A percentile compares a stretch with the other conserved stretches of the same genome.
phyloP scores from a whole-genome alignment of 2,329 filamentous ascomycete genomes.

The Exophiala sp. region DNA sequence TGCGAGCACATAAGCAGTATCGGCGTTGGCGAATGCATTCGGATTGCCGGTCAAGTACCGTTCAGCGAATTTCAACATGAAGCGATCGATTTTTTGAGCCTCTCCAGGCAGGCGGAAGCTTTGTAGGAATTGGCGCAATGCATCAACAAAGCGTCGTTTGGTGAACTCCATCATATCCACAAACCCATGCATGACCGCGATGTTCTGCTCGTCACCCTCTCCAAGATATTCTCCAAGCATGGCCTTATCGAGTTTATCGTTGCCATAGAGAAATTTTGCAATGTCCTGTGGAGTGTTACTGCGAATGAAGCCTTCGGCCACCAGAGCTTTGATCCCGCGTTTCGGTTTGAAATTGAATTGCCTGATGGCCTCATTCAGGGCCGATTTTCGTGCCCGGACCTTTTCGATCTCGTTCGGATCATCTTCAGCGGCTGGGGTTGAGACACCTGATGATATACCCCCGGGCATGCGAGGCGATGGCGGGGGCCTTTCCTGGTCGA shows the following conservation, averaged over 20 bases:
- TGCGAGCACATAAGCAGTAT: slow-evolving; percentile 91
- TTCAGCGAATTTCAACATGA: slow-evolving; percentile 98
- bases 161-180: slow-evolving; percentile 93
- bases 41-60: slow-evolving; percentile 93
- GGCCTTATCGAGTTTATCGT: slow-evolving; percentile 84
- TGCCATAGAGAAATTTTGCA: slow-evolving; percentile 73
- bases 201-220: slow-evolving; percentile 87
- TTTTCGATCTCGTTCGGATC: slow-evolving; percentile 93
- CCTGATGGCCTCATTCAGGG: slow-evolving; percentile 79
- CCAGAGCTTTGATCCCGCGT: slow-evolving; percentile 76
- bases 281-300: slow-evolving; percentile 78
- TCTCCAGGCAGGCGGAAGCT: slow-evolving; percentile 93
- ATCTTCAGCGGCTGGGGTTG: slow-evolving; percentile 73
- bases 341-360: slow-evolving; percentile 99
- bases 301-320: slow-evolving; percentile 82
- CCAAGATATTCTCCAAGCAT: slow-evolving; percentile 92
- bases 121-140: slow-evolving; percentile 85
- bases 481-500: slow-evolving; percentile 61
- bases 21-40: slow-evolving; percentile 95
- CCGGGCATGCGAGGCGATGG: slow-evolving; percentile 60
- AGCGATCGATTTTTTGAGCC: slow-evolving; percentile 97
- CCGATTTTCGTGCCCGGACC: slow-evolving; percentile 90
- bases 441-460: slow-evolving; percentile 55
- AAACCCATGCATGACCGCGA: slow-evolving; percentile 97
- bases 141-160: slow-evolving; percentile 87